These are phyloP conservation scores for Platanthera zijinensis DNA, from an alignment of 106 monocot species.

Conservation along the genomic window DNA sequence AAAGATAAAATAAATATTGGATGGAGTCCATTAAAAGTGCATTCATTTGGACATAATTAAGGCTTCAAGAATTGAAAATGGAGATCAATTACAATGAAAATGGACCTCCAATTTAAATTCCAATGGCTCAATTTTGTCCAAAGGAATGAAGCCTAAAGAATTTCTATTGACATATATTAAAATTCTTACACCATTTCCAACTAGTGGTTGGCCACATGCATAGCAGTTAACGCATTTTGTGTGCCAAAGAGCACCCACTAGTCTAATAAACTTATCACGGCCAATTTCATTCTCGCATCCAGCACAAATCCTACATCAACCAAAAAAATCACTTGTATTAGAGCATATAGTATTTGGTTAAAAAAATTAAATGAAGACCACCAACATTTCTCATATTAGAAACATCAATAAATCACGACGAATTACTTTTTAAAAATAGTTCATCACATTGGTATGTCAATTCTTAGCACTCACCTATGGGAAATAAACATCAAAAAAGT, in stretches of 20 bases:
- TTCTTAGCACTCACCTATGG: too few relatives aligned
- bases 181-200: slow-evolving; percentile 48
- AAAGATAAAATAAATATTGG: neutral
- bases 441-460: too few relatives aligned
- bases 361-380: too few relatives aligned
- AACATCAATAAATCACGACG: too few relatives aligned
- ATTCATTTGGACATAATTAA: too few relatives aligned
- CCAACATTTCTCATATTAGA: too few relatives aligned
- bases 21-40: neutral
- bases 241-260: slow-evolving; percentile 83
- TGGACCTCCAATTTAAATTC: too few relatives aligned
- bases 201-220: slow-evolving; percentile 70
- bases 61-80: too few relatives aligned
- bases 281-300: slow-evolving; percentile 70
- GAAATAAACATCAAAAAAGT: too few relatives aligned
- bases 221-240: slow-evolving; percentile 78
- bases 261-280: slow-evolving; percentile 74
- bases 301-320: slow-evolving; percentile 64
- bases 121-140: neutral
- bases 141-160: neutral
- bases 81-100: too few relatives aligned
- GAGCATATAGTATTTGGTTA: too few relatives aligned
- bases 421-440: too few relatives aligned
- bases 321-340: neutral
- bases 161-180: neutral